Conservation (phyloP, 208 protist species). For the Trypanosomatidae sp. region DNA sequence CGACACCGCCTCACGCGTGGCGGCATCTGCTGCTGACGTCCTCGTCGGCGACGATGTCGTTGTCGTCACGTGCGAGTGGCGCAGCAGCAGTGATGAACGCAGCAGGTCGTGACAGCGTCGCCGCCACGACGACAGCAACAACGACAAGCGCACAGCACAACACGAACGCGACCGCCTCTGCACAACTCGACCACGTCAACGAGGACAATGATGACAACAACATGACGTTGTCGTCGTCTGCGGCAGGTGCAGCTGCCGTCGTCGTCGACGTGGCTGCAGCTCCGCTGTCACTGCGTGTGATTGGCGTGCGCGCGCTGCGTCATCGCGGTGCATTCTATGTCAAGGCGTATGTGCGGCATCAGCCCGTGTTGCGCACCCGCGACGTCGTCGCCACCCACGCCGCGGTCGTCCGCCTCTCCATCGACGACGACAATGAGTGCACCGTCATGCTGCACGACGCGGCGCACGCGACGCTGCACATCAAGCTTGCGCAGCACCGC, state of each 20-base stretch:
- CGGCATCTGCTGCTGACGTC: too few relatives aligned
- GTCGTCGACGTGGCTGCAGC: slow-evolving; percentile 30
- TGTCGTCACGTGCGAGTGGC: too few relatives aligned
- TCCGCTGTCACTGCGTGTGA: slow-evolving; percentile 53
- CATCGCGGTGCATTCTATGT: slow-evolving; percentile 34
- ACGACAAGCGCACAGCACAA: too few relatives aligned
- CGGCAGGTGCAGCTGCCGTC: too few relatives aligned
- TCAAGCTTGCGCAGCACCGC: slow-evolving; percentile 43
- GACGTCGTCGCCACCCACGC: slow-evolving; percentile 10
- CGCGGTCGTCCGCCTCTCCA: slow-evolving; percentile 17
- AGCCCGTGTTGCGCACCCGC: slow-evolving; percentile 33
- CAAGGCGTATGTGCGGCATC: slow-evolving; percentile 44
- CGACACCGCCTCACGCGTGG: too few relatives aligned
- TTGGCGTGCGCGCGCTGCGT: slow-evolving; percentile 37
- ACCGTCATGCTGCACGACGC: slow-evolving; percentile 34
- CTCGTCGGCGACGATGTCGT: too few relatives aligned
- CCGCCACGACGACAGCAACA: too few relatives aligned
- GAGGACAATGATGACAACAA: too few relatives aligned
- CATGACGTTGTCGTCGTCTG: slow-evolving; percentile 2
- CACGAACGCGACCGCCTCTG: too few relatives aligned
- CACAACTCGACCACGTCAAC: too few relatives aligned
- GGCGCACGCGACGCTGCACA: slow-evolving; percentile 16
- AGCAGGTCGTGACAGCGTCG: too few relatives aligned
- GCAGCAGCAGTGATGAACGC: too few relatives aligned
- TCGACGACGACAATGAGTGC: slow-evolving; percentile 52